Percentiles rank a stretch among this genome's conserved stretches.
phyloP scores from a whole-genome alignment of 805 yeast genomes.

The Wickerhamiella azymoides region DNA sequence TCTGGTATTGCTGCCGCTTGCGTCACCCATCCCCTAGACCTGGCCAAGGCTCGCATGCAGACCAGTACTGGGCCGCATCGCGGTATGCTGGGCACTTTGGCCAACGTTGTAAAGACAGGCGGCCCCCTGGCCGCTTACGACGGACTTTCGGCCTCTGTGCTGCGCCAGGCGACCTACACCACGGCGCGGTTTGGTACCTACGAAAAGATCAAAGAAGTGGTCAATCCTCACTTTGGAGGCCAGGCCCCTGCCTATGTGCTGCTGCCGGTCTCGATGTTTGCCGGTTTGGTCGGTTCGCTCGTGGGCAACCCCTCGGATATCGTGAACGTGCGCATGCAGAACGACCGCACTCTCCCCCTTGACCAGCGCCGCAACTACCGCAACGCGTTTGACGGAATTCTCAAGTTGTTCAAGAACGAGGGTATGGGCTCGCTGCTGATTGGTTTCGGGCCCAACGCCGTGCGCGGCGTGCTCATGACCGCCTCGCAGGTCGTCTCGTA shows the following conservation, averaged over 20 bases:
- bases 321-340: constrained; percentile 82
- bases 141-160: constrained; percentile 67
- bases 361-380: constrained; percentile 57
- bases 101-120: constrained; percentile 44
- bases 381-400: constrained; percentile 66
- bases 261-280: constrained; percentile 68
- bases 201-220: constrained; percentile 51
- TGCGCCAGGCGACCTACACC: constrained; percentile 81
- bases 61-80: constrained; percentile 60
- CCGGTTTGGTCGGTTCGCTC: constrained; percentile 73
- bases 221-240: constrained; percentile 29
- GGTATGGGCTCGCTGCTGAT: constrained; percentile 46
- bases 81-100: constrained; percentile 46
- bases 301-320: constrained; percentile 84
- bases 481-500: constrained; percentile 84
- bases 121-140: constrained; percentile 55
- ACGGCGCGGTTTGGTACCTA: constrained; percentile 79
- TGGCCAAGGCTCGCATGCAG: constrained; percentile 77
- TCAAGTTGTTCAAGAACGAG: constrained; percentile 46
- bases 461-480: constrained; percentile 77
- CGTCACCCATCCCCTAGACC: constrained; percentile 60
- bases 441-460: constrained; percentile 65
- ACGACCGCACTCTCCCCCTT: constrained; percentile 56
- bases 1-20: constrained; percentile 30
- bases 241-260: constrained; percentile 45